A percentile compares a stretch with the other conserved stretches of the same genome.
Evolutionary conservation across 306 rosid species (phyloP).

Genomic region (Acacia confusa): DNA sequence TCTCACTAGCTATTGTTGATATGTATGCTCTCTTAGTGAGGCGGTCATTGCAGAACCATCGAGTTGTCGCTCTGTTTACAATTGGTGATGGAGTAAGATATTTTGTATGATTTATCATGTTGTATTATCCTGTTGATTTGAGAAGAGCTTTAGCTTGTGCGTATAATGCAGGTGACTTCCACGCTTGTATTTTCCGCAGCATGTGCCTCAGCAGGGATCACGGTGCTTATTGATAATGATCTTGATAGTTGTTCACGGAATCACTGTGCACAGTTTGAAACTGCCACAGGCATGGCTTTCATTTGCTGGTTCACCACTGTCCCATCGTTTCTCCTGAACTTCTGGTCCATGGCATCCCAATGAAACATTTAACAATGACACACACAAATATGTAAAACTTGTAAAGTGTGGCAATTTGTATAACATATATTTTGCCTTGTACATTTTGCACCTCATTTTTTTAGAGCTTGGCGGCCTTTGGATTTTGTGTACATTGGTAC

Average conservation of each 20-base stretch:
- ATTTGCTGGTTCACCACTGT: conserved; percentile 77
- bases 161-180: conserved; percentile 65
- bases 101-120: neutral
- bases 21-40: conserved; percentile 75
- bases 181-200: conserved; percentile 92
- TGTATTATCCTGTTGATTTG: conserved; percentile 14
- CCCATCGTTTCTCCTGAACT: conserved; percentile 81
- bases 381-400: conserved; percentile 25
- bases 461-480: neutral
- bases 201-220: conserved; percentile 94
- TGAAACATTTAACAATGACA: conserved; percentile 24
- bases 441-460: neutral
- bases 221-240: conserved; percentile 89
- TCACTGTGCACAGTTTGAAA: conserved; percentile 78
- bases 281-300: conserved; percentile 90
- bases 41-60: conserved; percentile 71
- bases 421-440: neutral
- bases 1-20: conserved; percentile 68
- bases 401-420: conserved; percentile 23
- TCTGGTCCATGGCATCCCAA: conserved; percentile 75
- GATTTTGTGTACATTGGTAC: neutral
- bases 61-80: conserved; percentile 62
- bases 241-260: conserved; percentile 57
- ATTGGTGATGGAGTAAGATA: conserved; percentile 92
- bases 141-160: conserved; percentile 16